A percentile compares a stretch with the other conserved stretches of the same genome.
Evolutionary conservation across 2,329 filamentous ascomycete species (phyloP).

Genomic region (Paraphaeosphaeria minitans): DNA sequence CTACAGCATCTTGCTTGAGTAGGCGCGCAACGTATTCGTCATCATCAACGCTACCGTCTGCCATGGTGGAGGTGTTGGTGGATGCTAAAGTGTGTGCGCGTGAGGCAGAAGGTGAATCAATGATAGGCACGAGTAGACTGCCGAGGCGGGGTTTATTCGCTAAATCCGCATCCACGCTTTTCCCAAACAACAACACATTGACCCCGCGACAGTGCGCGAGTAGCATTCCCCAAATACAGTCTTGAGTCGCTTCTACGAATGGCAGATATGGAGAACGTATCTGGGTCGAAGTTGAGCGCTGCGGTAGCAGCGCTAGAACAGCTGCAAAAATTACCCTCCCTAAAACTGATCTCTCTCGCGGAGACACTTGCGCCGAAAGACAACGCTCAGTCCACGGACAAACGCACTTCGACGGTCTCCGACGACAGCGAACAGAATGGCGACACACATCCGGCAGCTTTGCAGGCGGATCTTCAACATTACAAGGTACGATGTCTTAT

Average conservation of each 20-base stretch:
- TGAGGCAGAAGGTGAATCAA: conserved; percentile 6
- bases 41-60: conserved; percentile 46
- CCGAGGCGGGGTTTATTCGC: background rate
- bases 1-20: conserved; percentile 78
- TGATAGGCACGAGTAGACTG: background rate
- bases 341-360: conserved; percentile 77
- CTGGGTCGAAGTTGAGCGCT: conserved; percentile 28
- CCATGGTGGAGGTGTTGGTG: conserved; percentile 22
- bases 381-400: conserved; percentile 45
- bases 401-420: conserved; percentile 63
- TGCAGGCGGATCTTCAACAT: conserved; percentile 83
- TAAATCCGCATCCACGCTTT: background rate
- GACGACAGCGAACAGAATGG: conserved; percentile 70
- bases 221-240: background rate
- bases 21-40: conserved; percentile 82
- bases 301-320: conserved; percentile 52
- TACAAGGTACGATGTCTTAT: conserved; percentile 65
- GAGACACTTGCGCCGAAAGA: conserved; percentile 70
- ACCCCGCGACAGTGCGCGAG: conserved; percentile 19
- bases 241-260: conserved; percentile 12
- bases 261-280: conserved; percentile 33
- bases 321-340: conserved; percentile 62
- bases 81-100: conserved; percentile 5
- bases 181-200: background rate
- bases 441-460: conserved; percentile 69